Conservation (phyloP, 768 basidiomycete genomes). For the Boletellus ananas region DNA sequence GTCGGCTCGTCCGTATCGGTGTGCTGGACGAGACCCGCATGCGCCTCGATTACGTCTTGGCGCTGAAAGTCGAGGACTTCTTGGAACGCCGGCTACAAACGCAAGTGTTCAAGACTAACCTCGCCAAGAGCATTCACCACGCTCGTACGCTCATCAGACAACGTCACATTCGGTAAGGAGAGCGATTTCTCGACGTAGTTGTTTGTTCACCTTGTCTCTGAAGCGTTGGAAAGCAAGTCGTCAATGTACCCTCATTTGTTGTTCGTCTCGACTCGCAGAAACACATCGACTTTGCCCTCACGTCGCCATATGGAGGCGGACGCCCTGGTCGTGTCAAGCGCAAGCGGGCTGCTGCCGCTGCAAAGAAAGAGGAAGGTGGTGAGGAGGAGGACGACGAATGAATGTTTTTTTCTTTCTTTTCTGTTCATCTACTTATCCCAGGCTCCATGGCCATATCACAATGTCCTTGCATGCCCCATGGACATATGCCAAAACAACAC, state of each 20-base stretch:
- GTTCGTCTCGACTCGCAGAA: conserved; percentile 99
- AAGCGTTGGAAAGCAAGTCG: conserved; percentile 97
- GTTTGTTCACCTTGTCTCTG: conserved; percentile 1
- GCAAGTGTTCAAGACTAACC: conserved; percentile 98
- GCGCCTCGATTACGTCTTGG: conserved; percentile 99
- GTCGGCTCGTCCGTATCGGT: conserved; percentile 97
- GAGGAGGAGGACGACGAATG: conserved; percentile 91
- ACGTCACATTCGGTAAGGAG: conserved; percentile 89
- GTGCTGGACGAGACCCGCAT: conserved; percentile 98
- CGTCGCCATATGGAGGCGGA: conserved; percentile 94
- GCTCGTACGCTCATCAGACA: conserved; percentile 97
- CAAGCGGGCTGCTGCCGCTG: conserved; percentile 92
- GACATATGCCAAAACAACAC: conserved; percentile 29
- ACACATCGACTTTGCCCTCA: conserved; percentile 98
- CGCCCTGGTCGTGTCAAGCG: conserved; percentile 96
- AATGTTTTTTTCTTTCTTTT: conserved; percentile 16
- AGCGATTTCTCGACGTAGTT: neutral
- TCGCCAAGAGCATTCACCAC: conserved; percentile 98
- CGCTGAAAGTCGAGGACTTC: conserved; percentile 99
- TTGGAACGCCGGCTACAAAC: conserved; percentile 99
- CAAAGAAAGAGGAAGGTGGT: conserved; percentile 85
- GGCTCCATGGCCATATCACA: conserved; percentile 26
- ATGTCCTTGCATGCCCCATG: conserved; percentile 33
- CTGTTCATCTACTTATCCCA: conserved; percentile 24
- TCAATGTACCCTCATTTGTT: conserved; percentile 98